Base-by-base conservation (phyloP, 2,329 filamentous ascomycete species). In the Trichoderma koningii region DNA sequence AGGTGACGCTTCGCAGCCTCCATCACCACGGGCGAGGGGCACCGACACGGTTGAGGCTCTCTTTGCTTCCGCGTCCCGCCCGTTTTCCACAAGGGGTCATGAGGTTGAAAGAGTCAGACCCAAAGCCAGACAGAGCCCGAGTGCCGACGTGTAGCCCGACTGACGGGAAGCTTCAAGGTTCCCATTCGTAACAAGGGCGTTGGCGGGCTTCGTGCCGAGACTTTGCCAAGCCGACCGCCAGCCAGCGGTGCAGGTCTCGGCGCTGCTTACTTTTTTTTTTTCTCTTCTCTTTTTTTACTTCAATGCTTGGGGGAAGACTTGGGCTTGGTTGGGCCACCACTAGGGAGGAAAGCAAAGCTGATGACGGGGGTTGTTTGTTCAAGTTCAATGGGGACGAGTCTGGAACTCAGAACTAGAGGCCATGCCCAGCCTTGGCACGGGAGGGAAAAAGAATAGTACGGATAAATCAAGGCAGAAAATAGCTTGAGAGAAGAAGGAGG, bases 221-320 rank as follows among this genome's bases (percentile, higher is more conserved):
- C 65, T 66, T 63, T 66, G 65, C 65, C 65, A 66, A 66, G 65
- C 41, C 65, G 44, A 59, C 53, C 50, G 45, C 64, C 64, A 38
- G 21, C 55, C 23, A 55, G 64, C 62, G 53, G 55, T 66, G 65
- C 65, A 66, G 55, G 61, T 64, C 62, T 66, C 65, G 65, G 65
- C 55, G 55, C 48, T 66, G 65, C 65, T 66, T 64, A 64, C 62
- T 53, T 45, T 52, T 52, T 14, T 19, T 17, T 52, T 34, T 38
- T 38, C 5, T 5, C 14, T 12, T 38, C 3, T 38, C 4, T 38
- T 38, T 5, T 38, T 38, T 38, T 38, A 38, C 12, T 38, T 14
- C 10, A 5, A 14, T 38, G 34, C 34, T 38, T 14, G 34, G 64
- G n/a, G 41, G 1, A 52, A 47, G 30, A 26, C 41, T 57, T 38